Conservation (phyloP, 1,284 basidiomycete genomes). For the Anthracocystis panici-leucophaei region DNA sequence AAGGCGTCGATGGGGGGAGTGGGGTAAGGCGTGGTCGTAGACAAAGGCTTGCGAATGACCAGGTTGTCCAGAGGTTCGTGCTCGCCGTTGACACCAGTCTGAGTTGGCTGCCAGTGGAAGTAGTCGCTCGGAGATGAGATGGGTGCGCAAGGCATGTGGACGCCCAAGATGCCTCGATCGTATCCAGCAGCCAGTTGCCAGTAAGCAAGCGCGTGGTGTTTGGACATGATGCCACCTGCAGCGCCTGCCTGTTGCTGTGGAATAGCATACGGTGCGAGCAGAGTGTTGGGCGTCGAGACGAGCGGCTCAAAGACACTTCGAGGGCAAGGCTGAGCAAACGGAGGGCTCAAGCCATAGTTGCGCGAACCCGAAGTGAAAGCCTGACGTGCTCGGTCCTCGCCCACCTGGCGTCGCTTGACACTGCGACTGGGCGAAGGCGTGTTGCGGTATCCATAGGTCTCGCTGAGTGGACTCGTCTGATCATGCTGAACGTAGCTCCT, state of each 20-base stretch:
- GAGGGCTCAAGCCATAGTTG: slow-evolving; percentile 46
- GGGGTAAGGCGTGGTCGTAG: slow-evolving; percentile 43
- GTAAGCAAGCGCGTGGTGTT: slow-evolving; percentile 50
- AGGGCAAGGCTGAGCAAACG: slow-evolving; percentile 47
- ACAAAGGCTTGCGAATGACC: slow-evolving; percentile 34
- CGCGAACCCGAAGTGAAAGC: slow-evolving; percentile 24
- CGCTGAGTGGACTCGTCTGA: slow-evolving; percentile 37
- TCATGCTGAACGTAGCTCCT: slow-evolving; percentile 32
- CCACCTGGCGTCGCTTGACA: slow-evolving; percentile 37
- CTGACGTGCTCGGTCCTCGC: slow-evolving; percentile 24
- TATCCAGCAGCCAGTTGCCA: slow-evolving; percentile 53
- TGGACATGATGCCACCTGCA: slow-evolving; percentile 18
- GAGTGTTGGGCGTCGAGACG: slow-evolving; percentile 53
- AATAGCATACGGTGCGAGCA: slow-evolving; percentile 48
- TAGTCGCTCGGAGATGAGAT: slow-evolving; percentile 29
- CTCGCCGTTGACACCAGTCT: slow-evolving; percentile 3
- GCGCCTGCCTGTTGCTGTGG: slow-evolving; percentile 27
- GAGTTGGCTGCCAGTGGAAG: slow-evolving; percentile 42
- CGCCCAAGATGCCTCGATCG: slow-evolving; percentile 49
- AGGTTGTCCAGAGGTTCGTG: slow-evolving; percentile 15
- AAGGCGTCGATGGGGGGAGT: slow-evolving; percentile 52
- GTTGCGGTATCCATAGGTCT: slow-evolving; percentile 21
- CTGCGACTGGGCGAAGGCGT: slow-evolving; percentile 44
- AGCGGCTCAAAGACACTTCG: slow-evolving; percentile 51
- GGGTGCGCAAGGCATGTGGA: slow-evolving; percentile 48